Percentiles rank a stretch among this genome's conserved stretches.
These are phyloP conservation scores for Fusarium pseudocircinatum DNA, from an alignment of 2,329 filamentous ascomycete species.

Conservation along the genomic window DNA sequence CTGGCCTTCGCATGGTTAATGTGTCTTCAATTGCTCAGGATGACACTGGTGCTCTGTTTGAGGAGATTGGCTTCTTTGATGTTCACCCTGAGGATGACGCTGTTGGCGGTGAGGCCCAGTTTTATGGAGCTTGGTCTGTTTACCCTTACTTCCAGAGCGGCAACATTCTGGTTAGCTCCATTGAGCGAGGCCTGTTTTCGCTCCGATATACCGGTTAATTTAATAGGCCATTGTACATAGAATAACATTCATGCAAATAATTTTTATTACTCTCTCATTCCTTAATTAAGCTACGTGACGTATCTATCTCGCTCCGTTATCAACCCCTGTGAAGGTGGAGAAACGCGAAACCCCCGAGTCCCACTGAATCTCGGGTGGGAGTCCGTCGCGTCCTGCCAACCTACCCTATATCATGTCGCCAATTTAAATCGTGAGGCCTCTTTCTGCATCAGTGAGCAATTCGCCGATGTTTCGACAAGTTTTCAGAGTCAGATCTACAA, in stretches of 20 bases:
- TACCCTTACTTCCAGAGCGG: conserved; percentile 59
- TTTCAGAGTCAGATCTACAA: no score
- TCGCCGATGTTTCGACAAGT: no score
- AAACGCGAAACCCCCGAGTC: not conserved
- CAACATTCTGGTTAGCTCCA: conserved; percentile 58
- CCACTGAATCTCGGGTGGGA: not conserved
- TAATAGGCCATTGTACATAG: not conserved
- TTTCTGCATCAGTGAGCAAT: not conserved
- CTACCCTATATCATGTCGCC: not conserved
- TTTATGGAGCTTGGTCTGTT: conserved; percentile 57
- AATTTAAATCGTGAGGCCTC: not conserved
- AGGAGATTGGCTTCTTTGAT: conserved; percentile 12
- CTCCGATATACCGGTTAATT: conserved; percentile 1
- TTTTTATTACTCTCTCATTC: no score
- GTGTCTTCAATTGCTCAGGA: conserved; percentile 1
- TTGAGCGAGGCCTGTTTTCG: conserved; percentile 49
- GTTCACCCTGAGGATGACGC: conserved; percentile 37
- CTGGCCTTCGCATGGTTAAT: not conserved
- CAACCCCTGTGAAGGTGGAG: no score
- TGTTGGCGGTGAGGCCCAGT: conserved; percentile 55
- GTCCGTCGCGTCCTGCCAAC: not conserved
- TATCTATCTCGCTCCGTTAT: no score
- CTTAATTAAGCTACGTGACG: no score
- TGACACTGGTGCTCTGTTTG: not conserved
- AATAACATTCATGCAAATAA: not conserved